A percentile compares a stretch with the other conserved stretches of the same genome.
Evolutionary conservation across 306 rosid genomes (phyloP).

Genomic region (Lathyrus aphaca): DNA sequence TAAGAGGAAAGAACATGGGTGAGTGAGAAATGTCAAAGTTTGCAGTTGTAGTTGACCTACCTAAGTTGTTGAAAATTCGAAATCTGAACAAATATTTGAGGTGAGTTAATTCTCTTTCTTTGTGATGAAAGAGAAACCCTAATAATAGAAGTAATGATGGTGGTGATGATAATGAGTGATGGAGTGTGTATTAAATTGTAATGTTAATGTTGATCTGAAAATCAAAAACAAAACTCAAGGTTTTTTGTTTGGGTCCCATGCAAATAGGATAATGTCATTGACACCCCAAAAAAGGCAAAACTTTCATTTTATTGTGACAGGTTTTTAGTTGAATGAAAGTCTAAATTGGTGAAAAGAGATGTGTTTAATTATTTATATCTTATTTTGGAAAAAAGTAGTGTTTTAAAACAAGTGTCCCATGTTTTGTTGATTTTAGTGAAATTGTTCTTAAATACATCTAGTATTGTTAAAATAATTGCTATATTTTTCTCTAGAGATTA

Average conservation of each 20-base stretch:
- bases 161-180: conserved; percentile 14
- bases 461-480: too few species aligned
- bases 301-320: conserved; percentile 32
- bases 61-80: conserved; percentile 48
- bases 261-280: conserved; percentile 3
- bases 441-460: too few species aligned
- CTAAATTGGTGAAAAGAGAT: neutral
- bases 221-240: conserved; percentile 29
- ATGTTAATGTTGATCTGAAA: conserved; percentile 32
- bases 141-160: conserved; percentile 9
- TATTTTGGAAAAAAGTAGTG: too few species aligned
- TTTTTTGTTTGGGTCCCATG: conserved; percentile 24
- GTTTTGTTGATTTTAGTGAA: too few species aligned
- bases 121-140: conserved; percentile 34
- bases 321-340: neutral
- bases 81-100: conserved; percentile 45
- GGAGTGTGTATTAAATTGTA: conserved; percentile 8
- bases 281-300: conserved; percentile 17
- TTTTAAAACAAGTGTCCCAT: too few species aligned
- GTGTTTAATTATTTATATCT: too few species aligned
- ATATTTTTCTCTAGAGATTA: too few species aligned
- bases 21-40: conserved; percentile 54
- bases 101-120: conserved; percentile 29
- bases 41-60: conserved; percentile 73
- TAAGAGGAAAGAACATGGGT: conserved; percentile 32